phyloP scores from a whole-genome alignment of 208 protist species.

The Phytomonas sp. region DNA sequence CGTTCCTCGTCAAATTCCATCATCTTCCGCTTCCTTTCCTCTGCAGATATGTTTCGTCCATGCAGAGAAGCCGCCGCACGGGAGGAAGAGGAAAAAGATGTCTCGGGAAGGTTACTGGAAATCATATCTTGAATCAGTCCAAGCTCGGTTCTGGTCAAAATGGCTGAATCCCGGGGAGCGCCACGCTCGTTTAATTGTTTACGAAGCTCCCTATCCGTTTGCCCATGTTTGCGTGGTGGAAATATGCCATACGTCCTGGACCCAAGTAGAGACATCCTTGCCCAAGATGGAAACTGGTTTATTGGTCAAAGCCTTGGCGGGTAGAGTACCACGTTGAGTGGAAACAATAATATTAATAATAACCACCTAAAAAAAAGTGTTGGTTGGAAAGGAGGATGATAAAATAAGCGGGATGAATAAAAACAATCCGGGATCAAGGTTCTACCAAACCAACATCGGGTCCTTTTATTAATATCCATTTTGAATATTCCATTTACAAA shows the following conservation, averaged over 20 bases:
- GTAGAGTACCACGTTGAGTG: not conserved
- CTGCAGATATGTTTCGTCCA: constrained; percentile 19
- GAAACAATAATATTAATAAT: constrained; percentile 9
- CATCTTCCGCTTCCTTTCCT: constrained; percentile 72
- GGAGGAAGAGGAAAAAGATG: constrained; percentile 11
- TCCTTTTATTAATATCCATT: not conserved
- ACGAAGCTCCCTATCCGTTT: constrained; percentile 67
- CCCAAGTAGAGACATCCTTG: constrained; percentile 28
- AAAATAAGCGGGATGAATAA: constrained; percentile 2
- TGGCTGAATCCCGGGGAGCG: constrained; percentile 63
- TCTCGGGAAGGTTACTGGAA: constrained; percentile 18
- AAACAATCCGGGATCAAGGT: not conserved
- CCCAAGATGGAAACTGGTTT: not conserved
- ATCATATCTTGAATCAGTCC: constrained; percentile 71
- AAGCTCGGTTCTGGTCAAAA: constrained; percentile 78
- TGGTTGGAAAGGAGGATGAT: not conserved
- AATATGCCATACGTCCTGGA: constrained; percentile 45
- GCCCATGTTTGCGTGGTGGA: constrained; percentile 51
- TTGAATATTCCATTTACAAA: not conserved
- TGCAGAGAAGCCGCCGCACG: constrained; percentile 6
- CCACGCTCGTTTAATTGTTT: constrained; percentile 67
- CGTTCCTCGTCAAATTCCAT: constrained; percentile 71
- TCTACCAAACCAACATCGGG: not conserved
- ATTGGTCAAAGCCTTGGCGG: not conserved
- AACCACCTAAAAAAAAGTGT: not conserved